These are phyloP conservation scores for Telfairia occidentalis DNA, from an alignment of 331 rosid species.

Conservation along the genomic window DNA sequence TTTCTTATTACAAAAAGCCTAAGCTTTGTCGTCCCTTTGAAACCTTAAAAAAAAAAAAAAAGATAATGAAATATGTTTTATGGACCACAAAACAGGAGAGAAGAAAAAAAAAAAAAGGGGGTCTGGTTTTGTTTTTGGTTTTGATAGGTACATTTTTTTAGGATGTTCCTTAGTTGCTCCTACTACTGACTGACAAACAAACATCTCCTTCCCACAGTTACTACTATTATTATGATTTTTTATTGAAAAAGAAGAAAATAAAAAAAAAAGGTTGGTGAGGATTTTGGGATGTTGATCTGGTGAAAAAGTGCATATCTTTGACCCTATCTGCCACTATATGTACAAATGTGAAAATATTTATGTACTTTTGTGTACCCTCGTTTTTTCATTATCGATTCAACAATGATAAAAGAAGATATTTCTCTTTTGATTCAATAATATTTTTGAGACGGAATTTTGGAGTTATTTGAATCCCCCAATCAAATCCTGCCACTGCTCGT, in stretches of 20 bases:
- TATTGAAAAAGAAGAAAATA: neutral
- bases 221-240: neutral
- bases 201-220: neutral
- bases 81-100: conserved; percentile 39
- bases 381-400: neutral
- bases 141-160: neutral
- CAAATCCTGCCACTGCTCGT: neutral
- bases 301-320: conserved; percentile 1
- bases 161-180: neutral
- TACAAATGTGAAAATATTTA: neutral
- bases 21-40: too few relatives aligned
- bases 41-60: neutral
- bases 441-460: too few relatives aligned
- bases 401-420: neutral
- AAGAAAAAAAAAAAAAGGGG: neutral
- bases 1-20: neutral
- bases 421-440: too few relatives aligned
- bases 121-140: neutral
- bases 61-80: too few relatives aligned
- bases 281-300: neutral
- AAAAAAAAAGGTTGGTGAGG: neutral
- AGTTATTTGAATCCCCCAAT: too few relatives aligned
- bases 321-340: neutral
- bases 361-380: conserved; percentile 12
- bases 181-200: conserved; percentile 1